These are phyloP conservation scores for Aspergillus sp. DNA, from an alignment of 2,329 filamentous ascomycete species.

Conservation along the genomic window DNA sequence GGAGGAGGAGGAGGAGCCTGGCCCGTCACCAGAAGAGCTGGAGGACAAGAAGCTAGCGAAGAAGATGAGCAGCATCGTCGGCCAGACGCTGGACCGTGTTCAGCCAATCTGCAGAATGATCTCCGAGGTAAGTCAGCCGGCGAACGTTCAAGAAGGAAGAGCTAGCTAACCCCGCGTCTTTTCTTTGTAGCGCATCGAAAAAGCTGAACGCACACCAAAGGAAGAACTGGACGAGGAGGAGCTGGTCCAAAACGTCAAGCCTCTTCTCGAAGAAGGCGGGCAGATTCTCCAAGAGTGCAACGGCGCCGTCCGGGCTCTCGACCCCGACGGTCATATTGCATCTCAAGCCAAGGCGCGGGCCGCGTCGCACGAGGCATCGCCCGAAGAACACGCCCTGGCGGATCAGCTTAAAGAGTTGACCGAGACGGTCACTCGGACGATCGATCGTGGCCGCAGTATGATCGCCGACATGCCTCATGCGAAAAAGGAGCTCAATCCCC, in stretches of 20 bases:
- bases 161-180: slow-evolving; percentile 7
- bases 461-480: slow-evolving; percentile 87
- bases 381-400: slow-evolving; percentile 77
- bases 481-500: slow-evolving; percentile 87
- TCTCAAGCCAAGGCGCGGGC: slow-evolving; percentile 76
- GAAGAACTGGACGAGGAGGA: slow-evolving; percentile 87
- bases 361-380: slow-evolving; percentile 64
- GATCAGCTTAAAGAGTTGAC: slow-evolving; percentile 80
- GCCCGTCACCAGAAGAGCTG: slow-evolving; percentile 36
- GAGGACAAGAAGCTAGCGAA: slow-evolving; percentile 68
- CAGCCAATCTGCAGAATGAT: slow-evolving; percentile 82
- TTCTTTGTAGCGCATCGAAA: slow-evolving; percentile 58
- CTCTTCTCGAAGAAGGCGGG: slow-evolving; percentile 77
- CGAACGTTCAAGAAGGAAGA: background rate
- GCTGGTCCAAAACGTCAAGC: slow-evolving; percentile 76
- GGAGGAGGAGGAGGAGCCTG: slow-evolving; percentile 25
- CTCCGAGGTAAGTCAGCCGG: slow-evolving; percentile 52
- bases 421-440: slow-evolving; percentile 67
- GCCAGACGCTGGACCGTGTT: slow-evolving; percentile 73
- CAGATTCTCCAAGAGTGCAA: slow-evolving; percentile 80
- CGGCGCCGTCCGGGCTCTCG: slow-evolving; percentile 74
- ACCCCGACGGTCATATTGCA: slow-evolving; percentile 79
- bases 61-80: slow-evolving; percentile 64
- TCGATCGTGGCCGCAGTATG: slow-evolving; percentile 81
- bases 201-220: slow-evolving; percentile 69